Conservation (phyloP, 345 rosid species). For the Brassica cretica region DNA sequence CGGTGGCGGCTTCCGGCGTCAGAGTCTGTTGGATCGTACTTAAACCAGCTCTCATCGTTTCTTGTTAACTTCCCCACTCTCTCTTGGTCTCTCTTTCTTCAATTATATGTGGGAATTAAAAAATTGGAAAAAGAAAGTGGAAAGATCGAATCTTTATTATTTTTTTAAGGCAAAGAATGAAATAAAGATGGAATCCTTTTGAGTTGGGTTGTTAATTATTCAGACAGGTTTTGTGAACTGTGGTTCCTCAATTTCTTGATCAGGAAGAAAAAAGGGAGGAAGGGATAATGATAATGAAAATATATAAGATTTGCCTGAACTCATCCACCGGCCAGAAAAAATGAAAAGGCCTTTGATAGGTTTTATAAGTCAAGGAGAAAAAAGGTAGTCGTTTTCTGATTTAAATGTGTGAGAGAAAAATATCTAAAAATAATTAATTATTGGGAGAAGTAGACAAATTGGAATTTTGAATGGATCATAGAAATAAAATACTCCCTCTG, state of each 20-base stretch:
- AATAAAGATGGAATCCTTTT: constrained; percentile 30
- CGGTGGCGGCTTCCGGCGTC: constrained; percentile 89
- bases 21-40: constrained; percentile 98
- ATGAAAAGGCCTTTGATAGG: constrained; percentile 23
- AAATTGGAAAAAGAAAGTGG: background rate
- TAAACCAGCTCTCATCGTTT: constrained; percentile 84
- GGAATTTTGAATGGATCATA: constrained; percentile 38
- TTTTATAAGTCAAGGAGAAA: constrained; percentile 34
- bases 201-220: constrained; percentile 36
- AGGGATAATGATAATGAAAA: background rate
- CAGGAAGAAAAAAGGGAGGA: background rate
- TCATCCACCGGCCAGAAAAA: constrained; percentile 28
- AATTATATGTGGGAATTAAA: constrained; percentile 32
- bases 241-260: constrained; percentile 6
- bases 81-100: constrained; percentile 30
- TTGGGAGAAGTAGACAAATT: constrained; percentile 37
- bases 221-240: constrained; percentile 19
- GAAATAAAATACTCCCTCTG: background rate
- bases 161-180: background rate
- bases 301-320: constrained; percentile 26
- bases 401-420: background rate
- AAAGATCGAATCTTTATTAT: constrained; percentile 28
- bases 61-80: background rate
- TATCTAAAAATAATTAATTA: background rate
- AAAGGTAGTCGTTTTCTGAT: constrained; percentile 1